These are phyloP conservation scores for Willaertia magna DNA, from an alignment of 208 protist species.

Conservation along the genomic window DNA sequence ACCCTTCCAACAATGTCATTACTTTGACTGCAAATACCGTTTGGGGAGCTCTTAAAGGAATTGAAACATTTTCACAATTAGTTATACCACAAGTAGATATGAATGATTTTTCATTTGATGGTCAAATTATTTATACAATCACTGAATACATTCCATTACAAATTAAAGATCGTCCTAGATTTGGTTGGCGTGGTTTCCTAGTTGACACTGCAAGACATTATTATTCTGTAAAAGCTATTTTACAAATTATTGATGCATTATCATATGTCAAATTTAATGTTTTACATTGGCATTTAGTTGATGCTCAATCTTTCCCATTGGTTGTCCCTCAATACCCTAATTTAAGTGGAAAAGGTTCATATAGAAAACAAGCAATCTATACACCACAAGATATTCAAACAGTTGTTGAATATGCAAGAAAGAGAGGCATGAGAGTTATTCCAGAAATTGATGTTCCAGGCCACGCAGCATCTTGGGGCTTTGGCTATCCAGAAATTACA, in stretches of 20 bases:
- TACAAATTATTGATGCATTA: slow-evolving; percentile 29
- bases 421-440: slow-evolving; percentile 6
- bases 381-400: neutral
- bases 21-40: slow-evolving; percentile 27
- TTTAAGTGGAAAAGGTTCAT: slow-evolving; percentile 15
- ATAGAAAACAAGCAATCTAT: neutral
- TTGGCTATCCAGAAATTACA: slow-evolving; percentile 5
- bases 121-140: neutral
- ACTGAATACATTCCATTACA: neutral
- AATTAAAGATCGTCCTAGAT: slow-evolving; percentile 36
- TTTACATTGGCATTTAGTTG: slow-evolving; percentile 38
- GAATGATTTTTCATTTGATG: neutral
- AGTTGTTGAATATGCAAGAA: slow-evolving; percentile 15
- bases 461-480: neutral
- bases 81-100: neutral
- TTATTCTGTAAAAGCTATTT: slow-evolving; percentile 8
- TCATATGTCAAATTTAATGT: slow-evolving; percentile 31
- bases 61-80: slow-evolving; percentile 40
- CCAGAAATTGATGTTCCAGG: slow-evolving; percentile 6
- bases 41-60: slow-evolving; percentile 27
- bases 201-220: slow-evolving; percentile 42
- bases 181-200: slow-evolving; percentile 41
- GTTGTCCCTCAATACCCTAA: slow-evolving; percentile 14
- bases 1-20: neutral
- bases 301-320: slow-evolving; percentile 37